phyloP scores from a whole-genome alignment of 768 basidiomycete species.

The Suillus alpinus region DNA sequence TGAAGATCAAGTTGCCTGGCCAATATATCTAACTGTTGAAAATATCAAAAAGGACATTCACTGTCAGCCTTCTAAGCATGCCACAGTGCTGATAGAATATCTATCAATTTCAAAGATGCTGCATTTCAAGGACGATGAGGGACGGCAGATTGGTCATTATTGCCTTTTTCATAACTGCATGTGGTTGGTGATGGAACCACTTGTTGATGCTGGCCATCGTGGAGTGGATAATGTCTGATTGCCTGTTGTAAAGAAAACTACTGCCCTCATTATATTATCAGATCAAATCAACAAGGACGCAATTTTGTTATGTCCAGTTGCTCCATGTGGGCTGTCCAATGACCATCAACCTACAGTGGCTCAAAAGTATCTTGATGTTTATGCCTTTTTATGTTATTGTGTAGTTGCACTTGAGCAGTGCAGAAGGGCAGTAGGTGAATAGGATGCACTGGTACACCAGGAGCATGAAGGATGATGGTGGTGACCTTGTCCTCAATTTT shows the following conservation, averaged over 20 bases:
- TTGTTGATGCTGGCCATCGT: conserved; percentile 8
- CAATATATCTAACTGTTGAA: conserved; percentile 43
- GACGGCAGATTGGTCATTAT: conserved; percentile 16
- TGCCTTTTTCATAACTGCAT: conserved; percentile 35
- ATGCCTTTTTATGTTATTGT: too few relatives aligned
- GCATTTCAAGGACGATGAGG: conserved; percentile 18
- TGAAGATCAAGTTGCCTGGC: conserved; percentile 42
- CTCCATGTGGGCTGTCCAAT: too few relatives aligned
- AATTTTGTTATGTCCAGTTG: too few relatives aligned
- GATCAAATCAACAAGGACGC: neutral
- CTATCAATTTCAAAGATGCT: conserved; percentile 35
- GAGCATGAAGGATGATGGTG: too few relatives aligned
- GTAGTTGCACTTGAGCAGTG: too few relatives aligned
- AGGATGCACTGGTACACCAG: too few relatives aligned
- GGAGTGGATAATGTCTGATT: conserved; percentile 13
- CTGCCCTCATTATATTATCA: conserved; percentile 7
- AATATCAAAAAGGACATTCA: conserved; percentile 41
- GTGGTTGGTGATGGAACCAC: conserved; percentile 8
- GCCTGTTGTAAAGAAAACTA: conserved; percentile 11
- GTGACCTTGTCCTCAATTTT: too few relatives aligned
- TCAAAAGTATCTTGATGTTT: too few relatives aligned
- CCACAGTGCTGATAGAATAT: conserved; percentile 37
- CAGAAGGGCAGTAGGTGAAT: too few relatives aligned
- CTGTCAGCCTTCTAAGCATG: conserved; percentile 32
- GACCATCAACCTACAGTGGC: too few relatives aligned